Base-by-base conservation (phyloP, 192 early-diverging fungal genomes). In the Backusella luteola region DNA sequence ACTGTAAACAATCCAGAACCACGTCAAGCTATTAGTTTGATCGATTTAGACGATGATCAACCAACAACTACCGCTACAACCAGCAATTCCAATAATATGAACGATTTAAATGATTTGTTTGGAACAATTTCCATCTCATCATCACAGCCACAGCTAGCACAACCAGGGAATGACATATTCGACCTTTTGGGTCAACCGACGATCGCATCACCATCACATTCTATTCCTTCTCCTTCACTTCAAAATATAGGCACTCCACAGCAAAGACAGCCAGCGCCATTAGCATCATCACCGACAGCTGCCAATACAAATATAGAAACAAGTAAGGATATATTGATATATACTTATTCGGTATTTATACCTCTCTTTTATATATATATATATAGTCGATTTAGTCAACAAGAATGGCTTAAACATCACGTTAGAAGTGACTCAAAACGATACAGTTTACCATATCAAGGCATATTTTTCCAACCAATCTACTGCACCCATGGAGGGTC, bases 381-480 rank as follows among this genome's bases (percentile, higher is more conserved):
- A n/a, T 49, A 29, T 74, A 85, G 81, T 82, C 12, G 66, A 69
- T 6, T 68, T 87, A 15, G 32, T 87, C 3, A 82, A 82, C 36
- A 88, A 84, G 73, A 86, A 86, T 73, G 87, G 87, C 15, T 59
- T 88, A 14, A 80, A 74, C 21, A 88, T 88, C 34, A 80, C 74
- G 4, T 75, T 86, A 7, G 77, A 82, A 9, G 77, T 77, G 5
- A 73, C 77, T 14, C 75, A 80, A 5, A 74, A 69, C 1, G 67
- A 75, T 49, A 73, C 67, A 12, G 14, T 59, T 15, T 73, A 78
- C 49, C 75, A 80, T 11, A 69, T 86, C 15, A 80, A 78, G 41
- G 87, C 87, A 3, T 82, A 74, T 15, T 88, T 86, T 52, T 86
- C 87, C 19, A 88, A 88, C 52, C 44, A 67, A 1, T 84, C 83